Evolutionary conservation across 2,329 filamentous ascomycete species (phyloP).

Genomic region (Pezicula rhizophila): DNA sequence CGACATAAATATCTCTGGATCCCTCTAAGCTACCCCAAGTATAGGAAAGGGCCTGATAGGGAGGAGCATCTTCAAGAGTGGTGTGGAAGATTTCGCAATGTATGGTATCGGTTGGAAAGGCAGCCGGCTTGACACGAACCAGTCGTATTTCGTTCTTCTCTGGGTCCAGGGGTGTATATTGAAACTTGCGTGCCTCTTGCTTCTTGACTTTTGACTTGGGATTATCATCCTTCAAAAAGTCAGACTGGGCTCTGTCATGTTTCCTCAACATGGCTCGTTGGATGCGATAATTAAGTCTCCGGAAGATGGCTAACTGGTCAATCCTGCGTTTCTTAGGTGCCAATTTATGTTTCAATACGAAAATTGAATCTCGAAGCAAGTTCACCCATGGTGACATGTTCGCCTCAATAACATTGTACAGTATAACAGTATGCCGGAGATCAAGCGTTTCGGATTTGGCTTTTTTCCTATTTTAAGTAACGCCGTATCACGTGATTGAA

Average conservation of each 20-base stretch:
- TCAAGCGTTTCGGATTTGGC: no score
- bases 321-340: no score
- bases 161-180: constrained; percentile 10
- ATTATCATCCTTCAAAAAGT: not conserved
- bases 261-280: not conserved
- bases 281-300: not conserved
- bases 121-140: constrained; percentile 7
- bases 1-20: constrained; percentile 6
- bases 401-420: no score
- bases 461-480: no score
- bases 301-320: not conserved
- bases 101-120: constrained; percentile 3
- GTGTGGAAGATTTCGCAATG: constrained; percentile 14
- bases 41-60: constrained; percentile 21
- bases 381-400: no score
- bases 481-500: no score
- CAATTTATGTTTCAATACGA: no score
- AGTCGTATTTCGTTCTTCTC: constrained; percentile 9
- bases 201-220: not conserved
- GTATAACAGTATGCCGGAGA: no score
- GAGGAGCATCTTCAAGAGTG: constrained; percentile 12
- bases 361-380: no score
- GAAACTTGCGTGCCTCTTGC: constrained; percentile 4
- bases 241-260: not conserved
- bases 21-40: constrained; percentile 11